Percentiles rank a stretch among this genome's conserved stretches.
These are phyloP conservation scores for Microcyclosporella mali DNA, from an alignment of 2,329 filamentous ascomycete species.

Conservation along the genomic window DNA sequence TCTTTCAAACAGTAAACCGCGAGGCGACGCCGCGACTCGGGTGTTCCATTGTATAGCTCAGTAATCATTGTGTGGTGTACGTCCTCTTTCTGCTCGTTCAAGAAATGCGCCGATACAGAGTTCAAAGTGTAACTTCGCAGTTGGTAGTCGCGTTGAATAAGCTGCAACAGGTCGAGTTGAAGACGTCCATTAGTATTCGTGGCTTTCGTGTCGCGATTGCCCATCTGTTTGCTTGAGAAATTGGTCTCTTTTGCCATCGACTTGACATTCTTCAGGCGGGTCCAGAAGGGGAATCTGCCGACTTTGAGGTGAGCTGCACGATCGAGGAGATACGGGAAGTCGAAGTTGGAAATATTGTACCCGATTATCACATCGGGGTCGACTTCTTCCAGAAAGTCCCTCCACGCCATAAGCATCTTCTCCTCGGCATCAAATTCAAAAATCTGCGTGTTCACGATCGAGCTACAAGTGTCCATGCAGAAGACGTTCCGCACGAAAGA, in stretches of 20 bases:
- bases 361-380: slow-evolving; percentile 97
- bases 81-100: slow-evolving; percentile 97
- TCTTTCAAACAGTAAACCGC: slow-evolving; percentile 97
- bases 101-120: slow-evolving; percentile 87
- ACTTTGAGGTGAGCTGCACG: slow-evolving; percentile 80
- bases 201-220: slow-evolving; percentile 85
- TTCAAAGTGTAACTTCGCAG: slow-evolving; percentile 95
- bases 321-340: slow-evolving; percentile 92
- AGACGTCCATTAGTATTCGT: slow-evolving; percentile 93
- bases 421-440: slow-evolving; percentile 75
- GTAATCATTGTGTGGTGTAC: slow-evolving; percentile 99
- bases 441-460: slow-evolving; percentile 92
- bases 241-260: slow-evolving; percentile 73
- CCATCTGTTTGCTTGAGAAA: slow-evolving; percentile 97
- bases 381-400: slow-evolving; percentile 78
- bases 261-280: slow-evolving; percentile 63
- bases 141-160: slow-evolving; percentile 91
- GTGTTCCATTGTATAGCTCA: slow-evolving; percentile 91
- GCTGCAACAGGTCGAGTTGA: slow-evolving; percentile 87
- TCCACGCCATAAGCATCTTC: slow-evolving; percentile 89
- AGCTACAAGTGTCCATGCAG: slow-evolving; percentile 82
- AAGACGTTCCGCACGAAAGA: slow-evolving; percentile 96
- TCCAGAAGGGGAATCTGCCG: slow-evolving; percentile 76
- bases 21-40: slow-evolving; percentile 81
- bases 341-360: slow-evolving; percentile 98